These are phyloP conservation scores for Penicillium occitanis DNA, from an alignment of 2,329 filamentous ascomycete species.

Conservation along the genomic window DNA sequence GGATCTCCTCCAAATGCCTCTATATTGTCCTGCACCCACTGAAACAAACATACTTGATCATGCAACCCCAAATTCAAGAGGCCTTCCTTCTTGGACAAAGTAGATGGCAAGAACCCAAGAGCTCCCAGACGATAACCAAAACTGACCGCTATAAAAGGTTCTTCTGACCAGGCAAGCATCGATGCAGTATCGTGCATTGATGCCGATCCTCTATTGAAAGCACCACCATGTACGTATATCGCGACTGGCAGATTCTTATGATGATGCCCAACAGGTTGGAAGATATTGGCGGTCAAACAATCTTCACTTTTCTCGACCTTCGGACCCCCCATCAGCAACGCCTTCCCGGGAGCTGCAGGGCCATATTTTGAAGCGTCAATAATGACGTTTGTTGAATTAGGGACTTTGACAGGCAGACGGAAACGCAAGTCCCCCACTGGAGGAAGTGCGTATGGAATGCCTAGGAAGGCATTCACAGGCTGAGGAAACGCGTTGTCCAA, in stretches of 20 bases:
- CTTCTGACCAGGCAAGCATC: slow-evolving; percentile 57
- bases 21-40: slow-evolving; percentile 75
- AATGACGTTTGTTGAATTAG: slow-evolving; percentile 20
- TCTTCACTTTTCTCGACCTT: slow-evolving; percentile 54
- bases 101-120: slow-evolving; percentile 58
- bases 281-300: slow-evolving; percentile 45
- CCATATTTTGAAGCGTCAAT: slow-evolving; percentile 43
- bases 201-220: slow-evolving; percentile 32
- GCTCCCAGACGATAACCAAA: slow-evolving; percentile 49
- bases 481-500: background rate
- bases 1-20: slow-evolving; percentile 57
- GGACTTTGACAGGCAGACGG: slow-evolving; percentile 36
- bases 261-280: slow-evolving; percentile 27
- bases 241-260: slow-evolving; percentile 39
- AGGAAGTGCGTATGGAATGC: slow-evolving; percentile 52
- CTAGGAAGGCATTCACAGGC: slow-evolving; percentile 40
- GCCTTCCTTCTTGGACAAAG: background rate
- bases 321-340: slow-evolving; percentile 49
- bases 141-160: slow-evolving; percentile 47
- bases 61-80: slow-evolving; percentile 64
- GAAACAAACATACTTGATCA: slow-evolving; percentile 68
- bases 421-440: slow-evolving; percentile 52
- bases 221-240: slow-evolving; percentile 45
- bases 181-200: slow-evolving; percentile 58
- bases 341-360: slow-evolving; percentile 37